phyloP scores from a whole-genome alignment of 2,329 filamentous ascomycete species.

The Ophiostoma pallidulum region DNA sequence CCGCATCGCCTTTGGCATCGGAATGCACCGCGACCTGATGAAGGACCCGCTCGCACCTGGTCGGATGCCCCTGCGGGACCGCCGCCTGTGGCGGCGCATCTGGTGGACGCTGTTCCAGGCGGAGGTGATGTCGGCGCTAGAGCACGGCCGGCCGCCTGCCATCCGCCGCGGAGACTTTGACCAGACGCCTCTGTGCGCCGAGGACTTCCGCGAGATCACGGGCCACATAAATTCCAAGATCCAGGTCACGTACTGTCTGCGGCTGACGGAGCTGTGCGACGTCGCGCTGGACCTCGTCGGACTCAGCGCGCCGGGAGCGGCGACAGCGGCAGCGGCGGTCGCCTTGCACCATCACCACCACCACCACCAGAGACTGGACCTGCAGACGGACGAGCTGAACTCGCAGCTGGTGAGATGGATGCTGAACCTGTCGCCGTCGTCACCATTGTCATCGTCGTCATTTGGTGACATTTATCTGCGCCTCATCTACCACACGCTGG shows the following conservation, averaged over 20 bases:
- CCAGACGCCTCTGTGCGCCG: constrained; percentile 32
- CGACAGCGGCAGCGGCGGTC: neutral
- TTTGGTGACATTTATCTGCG: constrained; percentile 7
- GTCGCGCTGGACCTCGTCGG: constrained; percentile 3
- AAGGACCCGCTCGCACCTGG: constrained; percentile 11
- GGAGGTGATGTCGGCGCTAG: constrained; percentile 27
- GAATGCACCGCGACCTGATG: constrained; percentile 9
- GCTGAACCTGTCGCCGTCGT: neutral
- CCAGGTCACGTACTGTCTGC: neutral
- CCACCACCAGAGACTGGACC: neutral
- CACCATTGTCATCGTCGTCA: neutral
- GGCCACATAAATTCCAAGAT: neutral
- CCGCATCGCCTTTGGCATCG: constrained; percentile 7
- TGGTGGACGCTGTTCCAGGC: constrained; percentile 34
- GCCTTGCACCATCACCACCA: neutral
- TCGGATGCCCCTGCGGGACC: constrained; percentile 10
- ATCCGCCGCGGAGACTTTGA: constrained; percentile 44
- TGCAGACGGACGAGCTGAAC: constrained; percentile 3
- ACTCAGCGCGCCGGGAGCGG: constrained; percentile 1
- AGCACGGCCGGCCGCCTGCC: constrained; percentile 41
- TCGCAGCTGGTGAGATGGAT: constrained; percentile 9
- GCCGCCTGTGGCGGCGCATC: constrained; percentile 20
- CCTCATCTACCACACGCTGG: constrained; percentile 10
- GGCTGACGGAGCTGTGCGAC: constrained; percentile 6
- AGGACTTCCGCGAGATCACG: constrained; percentile 29